phyloP scores from a whole-genome alignment of 805 yeast genomes.

The Nakazawaea wyomingensis region DNA sequence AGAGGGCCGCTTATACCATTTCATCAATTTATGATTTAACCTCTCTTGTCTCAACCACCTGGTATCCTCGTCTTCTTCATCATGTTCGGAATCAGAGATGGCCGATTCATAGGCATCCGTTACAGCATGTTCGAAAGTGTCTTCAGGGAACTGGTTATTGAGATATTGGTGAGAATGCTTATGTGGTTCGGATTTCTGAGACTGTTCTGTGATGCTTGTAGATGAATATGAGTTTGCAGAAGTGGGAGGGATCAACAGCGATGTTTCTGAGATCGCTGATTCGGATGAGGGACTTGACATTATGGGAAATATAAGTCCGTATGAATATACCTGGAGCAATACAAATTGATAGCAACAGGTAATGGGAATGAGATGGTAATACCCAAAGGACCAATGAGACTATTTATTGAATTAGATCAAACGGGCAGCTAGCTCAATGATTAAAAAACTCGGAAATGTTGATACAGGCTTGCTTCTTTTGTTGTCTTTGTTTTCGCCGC shows the following conservation, averaged over 20 bases:
- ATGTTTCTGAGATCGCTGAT: background rate
- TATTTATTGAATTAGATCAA: too few relatives aligned
- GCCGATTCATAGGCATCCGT: constrained; percentile 32
- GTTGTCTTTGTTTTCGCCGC: too few relatives aligned
- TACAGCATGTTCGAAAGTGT: constrained; percentile 13
- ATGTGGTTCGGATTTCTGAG: background rate
- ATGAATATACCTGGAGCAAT: background rate
- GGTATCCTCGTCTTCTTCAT: constrained; percentile 34
- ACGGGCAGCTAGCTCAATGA: too few relatives aligned
- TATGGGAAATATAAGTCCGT: background rate
- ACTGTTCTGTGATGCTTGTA: background rate
- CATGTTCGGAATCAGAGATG: constrained; percentile 30
- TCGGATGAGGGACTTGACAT: constrained; percentile 3
- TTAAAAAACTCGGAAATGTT: too few relatives aligned
- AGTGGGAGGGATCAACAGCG: background rate
- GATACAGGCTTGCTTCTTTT: too few relatives aligned
- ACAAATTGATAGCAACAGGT: background rate
- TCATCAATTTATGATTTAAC: constrained; percentile 31
- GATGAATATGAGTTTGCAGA: background rate
- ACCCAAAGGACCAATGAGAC: too few relatives aligned
- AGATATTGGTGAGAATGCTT: background rate
- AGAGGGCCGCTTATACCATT: constrained; percentile 50
- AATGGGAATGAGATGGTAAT: too few relatives aligned
- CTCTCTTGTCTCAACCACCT: constrained; percentile 50
- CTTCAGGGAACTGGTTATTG: constrained; percentile 11